A percentile compares a stretch with the other conserved stretches of the same genome.
Conservation (phyloP, 2,329 filamentous ascomycete species). For the Lachnellula arida region DNA sequence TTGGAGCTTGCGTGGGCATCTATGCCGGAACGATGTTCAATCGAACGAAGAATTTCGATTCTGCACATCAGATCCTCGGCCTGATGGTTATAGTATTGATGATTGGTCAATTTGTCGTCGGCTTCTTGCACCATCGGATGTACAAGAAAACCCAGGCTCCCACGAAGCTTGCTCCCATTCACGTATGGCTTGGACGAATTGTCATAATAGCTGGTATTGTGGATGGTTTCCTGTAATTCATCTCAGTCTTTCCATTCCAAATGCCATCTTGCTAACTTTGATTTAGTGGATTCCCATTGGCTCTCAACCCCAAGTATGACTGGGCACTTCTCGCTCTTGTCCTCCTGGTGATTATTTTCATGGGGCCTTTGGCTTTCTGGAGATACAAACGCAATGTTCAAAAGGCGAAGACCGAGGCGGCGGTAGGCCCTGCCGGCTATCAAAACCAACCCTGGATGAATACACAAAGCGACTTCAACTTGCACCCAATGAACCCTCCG, state of each 20-base stretch:
- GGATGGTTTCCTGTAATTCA: conserved; percentile 52
- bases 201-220: conserved; percentile 49
- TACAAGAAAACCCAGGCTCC: conserved; percentile 46
- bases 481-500: neutral
- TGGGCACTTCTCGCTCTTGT: conserved; percentile 46
- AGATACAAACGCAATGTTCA: conserved; percentile 4
- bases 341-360: conserved; percentile 37
- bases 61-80: conserved; percentile 55
- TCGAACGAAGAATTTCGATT: conserved; percentile 41
- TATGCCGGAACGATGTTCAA: conserved; percentile 45
- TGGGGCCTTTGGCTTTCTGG: conserved; percentile 21
- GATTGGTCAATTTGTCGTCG: conserved; percentile 49
- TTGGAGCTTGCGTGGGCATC: conserved; percentile 50
- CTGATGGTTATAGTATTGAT: conserved; percentile 48
- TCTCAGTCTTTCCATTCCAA: neutral
- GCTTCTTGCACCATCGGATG: conserved; percentile 51
- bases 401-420: conserved; percentile 2
- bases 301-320: conserved; percentile 44
- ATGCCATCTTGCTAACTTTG: neutral
- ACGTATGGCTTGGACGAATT: conserved; percentile 53
- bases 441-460: conserved; percentile 3
- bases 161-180: conserved; percentile 48
- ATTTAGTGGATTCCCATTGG: conserved; percentile 52
- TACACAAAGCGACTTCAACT: conserved; percentile 1
- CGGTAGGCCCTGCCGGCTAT: conserved; percentile 1